Percentiles rank a stretch among this genome's conserved stretches.
phyloP scores from a whole-genome alignment of 78 protist genomes.

The Planoprotostelium fungivorum region DNA sequence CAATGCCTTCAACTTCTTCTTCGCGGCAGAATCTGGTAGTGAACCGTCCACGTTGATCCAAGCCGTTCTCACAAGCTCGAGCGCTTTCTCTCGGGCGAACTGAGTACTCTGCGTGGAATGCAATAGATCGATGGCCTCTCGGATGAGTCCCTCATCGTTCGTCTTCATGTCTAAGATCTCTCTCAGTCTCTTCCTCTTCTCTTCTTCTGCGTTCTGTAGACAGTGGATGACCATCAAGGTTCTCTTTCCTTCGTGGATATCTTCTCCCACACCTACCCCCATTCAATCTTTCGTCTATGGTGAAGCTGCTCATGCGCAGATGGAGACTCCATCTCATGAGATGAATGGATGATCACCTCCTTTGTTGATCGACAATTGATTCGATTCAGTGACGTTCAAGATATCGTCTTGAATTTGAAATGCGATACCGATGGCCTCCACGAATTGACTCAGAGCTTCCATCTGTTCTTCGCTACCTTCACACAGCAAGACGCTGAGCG shows the following conservation, averaged over 20 bases:
- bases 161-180: not conserved
- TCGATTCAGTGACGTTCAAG: not conserved
- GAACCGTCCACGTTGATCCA: not conserved
- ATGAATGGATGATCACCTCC: not conserved
- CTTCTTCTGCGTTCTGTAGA: not conserved
- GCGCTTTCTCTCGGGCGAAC: slow-evolving; percentile 1
- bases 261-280: slow-evolving; percentile 4
- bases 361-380: not conserved
- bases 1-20: not conserved
- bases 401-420: slow-evolving; percentile 9
- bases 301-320: not conserved
- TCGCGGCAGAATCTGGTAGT: not conserved
- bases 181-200: not conserved
- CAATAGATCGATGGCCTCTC: not conserved
- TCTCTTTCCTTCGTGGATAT: slow-evolving; percentile 7
- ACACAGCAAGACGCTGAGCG: not conserved
- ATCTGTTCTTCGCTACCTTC: not conserved
- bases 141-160: not conserved
- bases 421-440: slow-evolving; percentile 1
- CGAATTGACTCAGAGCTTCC: not conserved
- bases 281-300: not conserved
- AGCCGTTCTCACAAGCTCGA: not conserved
- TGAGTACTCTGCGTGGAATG: not conserved
- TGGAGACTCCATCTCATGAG: too few relatives aligned
- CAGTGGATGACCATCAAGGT: slow-evolving; percentile 7